Conservation (phyloP, 2,329 filamentous ascomycete genomes). For the Purpureocillium takamizusanense region DNA sequence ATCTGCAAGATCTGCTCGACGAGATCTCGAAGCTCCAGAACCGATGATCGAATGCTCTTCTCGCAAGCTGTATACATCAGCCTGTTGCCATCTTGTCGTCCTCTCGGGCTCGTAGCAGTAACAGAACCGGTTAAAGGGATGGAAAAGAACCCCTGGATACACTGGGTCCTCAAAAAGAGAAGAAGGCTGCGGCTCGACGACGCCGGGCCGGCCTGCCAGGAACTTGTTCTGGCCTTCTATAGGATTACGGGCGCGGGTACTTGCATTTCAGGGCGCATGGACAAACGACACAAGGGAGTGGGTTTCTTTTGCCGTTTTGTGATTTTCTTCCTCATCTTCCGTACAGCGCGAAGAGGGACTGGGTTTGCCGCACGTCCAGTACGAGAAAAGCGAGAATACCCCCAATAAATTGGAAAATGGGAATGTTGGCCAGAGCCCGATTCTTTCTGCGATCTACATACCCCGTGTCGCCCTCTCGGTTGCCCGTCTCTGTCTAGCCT, state of each 20-base stretch:
- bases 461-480: too few relatives aligned
- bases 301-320: background rate
- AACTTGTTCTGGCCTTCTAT: too few relatives aligned
- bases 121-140: too few relatives aligned
- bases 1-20: constrained; percentile 78
- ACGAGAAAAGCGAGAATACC: constrained; percentile 1
- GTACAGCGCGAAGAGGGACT: too few relatives aligned
- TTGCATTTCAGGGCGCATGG: too few relatives aligned
- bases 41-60: constrained; percentile 13
- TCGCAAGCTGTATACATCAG: background rate
- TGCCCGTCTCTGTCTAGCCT: too few relatives aligned
- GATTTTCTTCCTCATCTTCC: background rate
- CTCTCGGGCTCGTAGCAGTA: background rate
- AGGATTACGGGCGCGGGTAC: too few relatives aligned
- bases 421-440: background rate
- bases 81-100: background rate
- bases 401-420: constrained; percentile 1
- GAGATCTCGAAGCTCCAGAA: constrained; percentile 75
- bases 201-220: too few relatives aligned
- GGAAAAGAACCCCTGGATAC: too few relatives aligned
- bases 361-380: background rate
- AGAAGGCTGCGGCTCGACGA: too few relatives aligned
- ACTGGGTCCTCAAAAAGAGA: too few relatives aligned
- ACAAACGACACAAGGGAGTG: too few relatives aligned
- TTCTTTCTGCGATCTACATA: background rate